Percentiles rank a stretch among this genome's conserved stretches.
Evolutionary conservation across 164 flowering plant species (phyloP).

Genomic region (Pachysandra terminalis): DNA sequence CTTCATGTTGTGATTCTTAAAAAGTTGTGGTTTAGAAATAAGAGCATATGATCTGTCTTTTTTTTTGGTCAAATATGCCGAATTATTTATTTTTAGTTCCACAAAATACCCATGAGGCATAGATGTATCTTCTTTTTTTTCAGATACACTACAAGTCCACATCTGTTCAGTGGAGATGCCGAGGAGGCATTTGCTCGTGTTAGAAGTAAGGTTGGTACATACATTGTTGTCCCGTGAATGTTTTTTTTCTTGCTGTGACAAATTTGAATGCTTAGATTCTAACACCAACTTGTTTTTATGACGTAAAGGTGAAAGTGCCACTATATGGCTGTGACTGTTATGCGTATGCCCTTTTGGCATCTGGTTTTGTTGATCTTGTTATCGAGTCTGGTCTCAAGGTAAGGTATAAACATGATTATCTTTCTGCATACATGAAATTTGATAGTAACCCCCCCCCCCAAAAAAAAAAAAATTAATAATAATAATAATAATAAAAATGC

Average conservation of each 20-base stretch:
- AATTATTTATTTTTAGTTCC: neutral
- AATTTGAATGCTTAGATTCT: neutral
- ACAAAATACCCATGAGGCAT: too few relatives aligned
- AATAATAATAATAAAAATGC: too few relatives aligned
- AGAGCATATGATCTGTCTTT: neutral
- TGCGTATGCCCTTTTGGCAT: conserved; percentile 94
- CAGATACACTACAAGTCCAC: conserved; percentile 98
- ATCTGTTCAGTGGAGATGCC: conserved; percentile 77
- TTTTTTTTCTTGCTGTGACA: neutral
- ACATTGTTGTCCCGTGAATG: neutral
- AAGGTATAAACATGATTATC: conserved; percentile 1
- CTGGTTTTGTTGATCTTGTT: conserved; percentile 94
- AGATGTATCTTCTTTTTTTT: conserved; percentile 1
- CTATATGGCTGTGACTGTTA: conserved; percentile 98
- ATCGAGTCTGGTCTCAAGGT: conserved; percentile 97
- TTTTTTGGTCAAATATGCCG: neutral
- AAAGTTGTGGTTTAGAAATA: neutral
- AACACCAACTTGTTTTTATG: neutral
- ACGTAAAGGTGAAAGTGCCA: conserved; percentile 83
- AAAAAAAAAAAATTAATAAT: too few relatives aligned
- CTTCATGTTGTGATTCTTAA: neutral
- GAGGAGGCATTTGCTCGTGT: conserved; percentile 86
- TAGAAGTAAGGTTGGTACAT: conserved; percentile 63
- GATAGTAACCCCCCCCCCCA: too few relatives aligned
- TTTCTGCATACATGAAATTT: neutral